Evolutionary conservation across 805 yeast species (phyloP).

Genomic region (Torulaspora franciscae): DNA sequence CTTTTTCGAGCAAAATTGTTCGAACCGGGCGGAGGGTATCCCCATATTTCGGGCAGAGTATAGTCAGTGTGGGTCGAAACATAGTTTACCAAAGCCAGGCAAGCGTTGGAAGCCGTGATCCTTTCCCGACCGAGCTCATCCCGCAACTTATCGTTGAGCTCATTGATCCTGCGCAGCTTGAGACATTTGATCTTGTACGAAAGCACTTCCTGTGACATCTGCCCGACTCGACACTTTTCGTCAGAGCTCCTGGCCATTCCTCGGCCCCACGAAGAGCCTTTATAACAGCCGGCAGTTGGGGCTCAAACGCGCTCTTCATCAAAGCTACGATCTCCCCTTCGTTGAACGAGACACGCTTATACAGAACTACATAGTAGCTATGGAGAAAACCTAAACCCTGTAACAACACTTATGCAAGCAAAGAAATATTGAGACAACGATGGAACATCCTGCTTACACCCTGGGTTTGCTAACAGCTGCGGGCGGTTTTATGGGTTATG

Average conservation of each 20-base stretch:
- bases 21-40: constrained; percentile 36
- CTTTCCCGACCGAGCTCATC: constrained; percentile 51
- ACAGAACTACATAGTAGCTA: not conserved
- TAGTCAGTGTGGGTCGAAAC: constrained; percentile 37
- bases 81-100: constrained; percentile 42
- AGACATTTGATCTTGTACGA: constrained; percentile 45
- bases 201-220: constrained; percentile 6
- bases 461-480: constrained; percentile 61
- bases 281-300: not conserved
- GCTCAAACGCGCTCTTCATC: not conserved
- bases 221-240: not conserved
- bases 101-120: constrained; percentile 60
- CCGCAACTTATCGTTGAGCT: constrained; percentile 50
- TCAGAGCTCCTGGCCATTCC: not conserved
- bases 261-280: not conserved
- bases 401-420: too few relatives aligned
- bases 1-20: constrained; percentile 34
- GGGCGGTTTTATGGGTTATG: constrained; percentile 69
- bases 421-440: not conserved
- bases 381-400: too few relatives aligned
- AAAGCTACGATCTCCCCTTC: not conserved
- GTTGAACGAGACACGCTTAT: not conserved
- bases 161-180: constrained; percentile 57
- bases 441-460: constrained; percentile 77
- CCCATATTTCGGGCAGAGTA: constrained; percentile 40